Evolutionary conservation across 306 rosid genomes (phyloP), one percentile per base, ranked within the genome.

Genomic region (Vigna nakashimae): DNA sequence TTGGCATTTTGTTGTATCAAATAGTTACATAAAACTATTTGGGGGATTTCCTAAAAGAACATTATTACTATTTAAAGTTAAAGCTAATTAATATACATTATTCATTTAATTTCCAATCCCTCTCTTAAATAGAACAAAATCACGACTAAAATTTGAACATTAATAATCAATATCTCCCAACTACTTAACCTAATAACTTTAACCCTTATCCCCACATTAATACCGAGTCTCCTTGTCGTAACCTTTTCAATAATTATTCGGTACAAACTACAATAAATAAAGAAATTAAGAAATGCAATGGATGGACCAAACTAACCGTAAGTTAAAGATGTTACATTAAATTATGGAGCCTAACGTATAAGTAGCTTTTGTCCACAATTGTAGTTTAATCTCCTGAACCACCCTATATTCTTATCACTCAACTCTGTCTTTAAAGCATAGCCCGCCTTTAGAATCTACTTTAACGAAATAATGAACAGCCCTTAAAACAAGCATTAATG

Each of bases 391-490:
- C 26, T 22, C 11, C 55, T 57, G 80, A 59, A 46, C 9, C 28
- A 15, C 75, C 56, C 32, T 56, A 60, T 32, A 32, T 57, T 68
- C 71, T 52, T 64, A 16, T 66, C 71, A 56, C 71, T 66, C 36
- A 46, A 74, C 56, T 66, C 48, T 74, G 65, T 24, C 68, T 49
- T 71, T 65, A 60, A 80, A 65, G 69, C 53, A 65, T 53, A 45
- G 69, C 62, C 11, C 12, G 52, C 56, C 84, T 56, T 80, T 66
- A 60, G 80, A 80, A 80, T 80, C 84, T 74, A 45, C 84, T 80
- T 74, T 80, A 36, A 56, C 75, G 57, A 80, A 66, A 80, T 65
- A 34, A 66, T 32, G 34, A 46, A 56, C 49, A 73, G 67, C 52
- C 50, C 66, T 63, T 62, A 62, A 59, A 70, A 59, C 71, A 62